A percentile compares a stretch with the other conserved stretches of the same genome.
Conservation (phyloP, 306 rosid genomes). For the Cucurbita argyrosperma region DNA sequence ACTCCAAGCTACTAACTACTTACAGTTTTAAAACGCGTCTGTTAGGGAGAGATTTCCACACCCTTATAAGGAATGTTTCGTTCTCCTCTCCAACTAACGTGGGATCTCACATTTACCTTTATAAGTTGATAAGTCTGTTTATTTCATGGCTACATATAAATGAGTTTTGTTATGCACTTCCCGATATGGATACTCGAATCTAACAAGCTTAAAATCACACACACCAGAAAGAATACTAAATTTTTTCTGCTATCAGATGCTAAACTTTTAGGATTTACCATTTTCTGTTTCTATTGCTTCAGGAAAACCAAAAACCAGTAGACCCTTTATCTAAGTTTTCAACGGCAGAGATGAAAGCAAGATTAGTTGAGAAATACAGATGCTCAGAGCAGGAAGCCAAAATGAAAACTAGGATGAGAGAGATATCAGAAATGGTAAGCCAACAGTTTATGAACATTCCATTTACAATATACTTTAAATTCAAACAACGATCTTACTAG, state of each 20-base stretch:
- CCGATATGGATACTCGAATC: background rate
- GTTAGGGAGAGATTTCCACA: too few species aligned
- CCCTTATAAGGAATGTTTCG: too few species aligned
- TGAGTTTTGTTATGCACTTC: background rate
- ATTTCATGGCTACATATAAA: background rate
- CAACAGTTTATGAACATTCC: background rate
- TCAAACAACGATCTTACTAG: background rate
- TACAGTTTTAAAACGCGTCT: too few species aligned
- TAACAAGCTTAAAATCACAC: background rate
- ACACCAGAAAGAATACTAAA: background rate
- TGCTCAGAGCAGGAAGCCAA: conserved; percentile 49
- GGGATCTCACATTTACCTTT: too few species aligned
- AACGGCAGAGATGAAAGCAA: conserved; percentile 67
- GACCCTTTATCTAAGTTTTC: conserved; percentile 67
- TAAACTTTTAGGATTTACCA: background rate
- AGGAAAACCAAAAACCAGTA: conserved; percentile 62
- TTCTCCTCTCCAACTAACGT: too few species aligned
- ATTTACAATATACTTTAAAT: background rate
- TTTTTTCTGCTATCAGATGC: background rate
- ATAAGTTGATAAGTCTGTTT: background rate
- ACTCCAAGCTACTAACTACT: background rate
- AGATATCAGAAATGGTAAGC: conserved; percentile 46
- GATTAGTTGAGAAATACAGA: conserved; percentile 59
- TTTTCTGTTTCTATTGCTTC: background rate
- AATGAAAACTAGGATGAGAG: conserved; percentile 42